A percentile compares a stretch with the other conserved stretches of the same genome.
Conservation (phyloP, 108 stramenopile genomes). For the Nitzschia inconspicua region DNA sequence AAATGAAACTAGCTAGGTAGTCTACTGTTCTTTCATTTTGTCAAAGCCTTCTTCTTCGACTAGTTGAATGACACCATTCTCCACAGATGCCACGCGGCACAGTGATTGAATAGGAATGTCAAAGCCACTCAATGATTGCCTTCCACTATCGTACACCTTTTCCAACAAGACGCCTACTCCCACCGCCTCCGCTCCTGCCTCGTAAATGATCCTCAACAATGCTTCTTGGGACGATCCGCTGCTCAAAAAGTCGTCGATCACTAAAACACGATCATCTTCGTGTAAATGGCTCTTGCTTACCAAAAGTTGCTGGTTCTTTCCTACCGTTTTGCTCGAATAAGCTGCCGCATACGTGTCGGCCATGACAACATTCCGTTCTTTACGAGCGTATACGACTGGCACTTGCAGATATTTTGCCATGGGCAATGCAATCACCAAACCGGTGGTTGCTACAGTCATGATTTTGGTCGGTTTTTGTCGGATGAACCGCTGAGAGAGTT, state of each 20-base stretch:
- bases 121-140: conserved; percentile 75
- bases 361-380: conserved; percentile 88
- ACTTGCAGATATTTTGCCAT: conserved; percentile 85
- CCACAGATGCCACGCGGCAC: conserved; percentile 67
- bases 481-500: conserved; percentile 64
- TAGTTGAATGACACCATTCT: conserved; percentile 68
- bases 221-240: conserved; percentile 87
- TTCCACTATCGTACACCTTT: conserved; percentile 78
- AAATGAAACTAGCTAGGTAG: too few species aligned
- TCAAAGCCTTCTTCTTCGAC: conserved; percentile 81
- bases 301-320: conserved; percentile 73
- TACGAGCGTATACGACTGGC: conserved; percentile 84
- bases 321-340: conserved; percentile 79
- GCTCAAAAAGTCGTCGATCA: conserved; percentile 87
- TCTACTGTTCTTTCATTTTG: conserved; percentile 41
- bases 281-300: conserved; percentile 76
- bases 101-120: conserved; percentile 71
- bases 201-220: conserved; percentile 70
- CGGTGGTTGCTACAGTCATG: conserved; percentile 87
- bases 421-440: conserved; percentile 81
- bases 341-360: conserved; percentile 75
- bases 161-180: conserved; percentile 84
- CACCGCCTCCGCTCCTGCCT: conserved; percentile 74
- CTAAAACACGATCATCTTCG: conserved; percentile 76
- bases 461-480: conserved; percentile 73